Conservation (phyloP, 148 eudicot species). For the Cornus suecica region DNA sequence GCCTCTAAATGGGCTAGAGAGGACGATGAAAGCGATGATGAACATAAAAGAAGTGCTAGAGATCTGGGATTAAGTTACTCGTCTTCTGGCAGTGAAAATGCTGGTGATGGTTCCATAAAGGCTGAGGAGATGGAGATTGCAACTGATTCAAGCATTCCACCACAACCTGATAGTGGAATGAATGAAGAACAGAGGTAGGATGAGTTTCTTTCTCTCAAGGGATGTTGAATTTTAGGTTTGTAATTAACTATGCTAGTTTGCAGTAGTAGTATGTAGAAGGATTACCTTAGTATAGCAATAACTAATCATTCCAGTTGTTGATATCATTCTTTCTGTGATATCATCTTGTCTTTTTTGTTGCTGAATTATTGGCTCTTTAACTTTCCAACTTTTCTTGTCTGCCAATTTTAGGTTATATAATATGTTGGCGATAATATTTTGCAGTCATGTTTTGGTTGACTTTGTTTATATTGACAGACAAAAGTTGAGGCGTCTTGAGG, state of each 20-base stretch:
- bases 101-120: constrained; percentile 48
- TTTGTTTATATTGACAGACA: constrained; percentile 44
- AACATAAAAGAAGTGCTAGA: constrained; percentile 53
- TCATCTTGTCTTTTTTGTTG: not conserved
- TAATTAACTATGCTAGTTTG: not conserved
- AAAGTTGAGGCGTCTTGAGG: constrained; percentile 87
- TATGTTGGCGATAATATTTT: not conserved
- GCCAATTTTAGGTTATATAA: too few relatives aligned
- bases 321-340: not conserved
- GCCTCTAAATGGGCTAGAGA: constrained; percentile 97
- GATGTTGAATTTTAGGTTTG: not conserved
- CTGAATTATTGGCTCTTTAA: not conserved
- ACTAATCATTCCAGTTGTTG: not conserved
- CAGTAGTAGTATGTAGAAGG: not conserved
- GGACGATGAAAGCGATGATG: constrained; percentile 79
- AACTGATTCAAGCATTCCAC: constrained; percentile 49
- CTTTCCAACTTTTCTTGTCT: not conserved
- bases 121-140: constrained; percentile 46
- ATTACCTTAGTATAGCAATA: not conserved
- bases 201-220: not conserved
- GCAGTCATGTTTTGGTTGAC: constrained; percentile 2
- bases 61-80: constrained; percentile 84
- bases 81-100: constrained; percentile 89
- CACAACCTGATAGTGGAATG: constrained; percentile 58
- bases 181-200: constrained; percentile 80